Evolutionary conservation across 1,284 basidiomycete species (phyloP).

Genomic region (Porphyrellus sp.): DNA sequence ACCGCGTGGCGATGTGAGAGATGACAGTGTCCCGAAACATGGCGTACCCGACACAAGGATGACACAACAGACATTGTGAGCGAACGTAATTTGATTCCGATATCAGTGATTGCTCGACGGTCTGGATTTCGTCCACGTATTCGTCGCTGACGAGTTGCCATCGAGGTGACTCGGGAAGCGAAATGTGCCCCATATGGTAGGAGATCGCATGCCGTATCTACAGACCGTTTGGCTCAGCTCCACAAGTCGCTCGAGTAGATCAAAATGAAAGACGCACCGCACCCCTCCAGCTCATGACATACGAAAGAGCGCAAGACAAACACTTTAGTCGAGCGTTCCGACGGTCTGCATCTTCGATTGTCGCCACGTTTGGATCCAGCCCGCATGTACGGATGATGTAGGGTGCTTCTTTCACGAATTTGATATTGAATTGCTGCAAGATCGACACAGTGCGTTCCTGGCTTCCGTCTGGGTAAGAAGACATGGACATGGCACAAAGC

Average conservation of each 20-base stretch:
- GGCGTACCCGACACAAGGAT: not conserved
- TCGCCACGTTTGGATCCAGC: slow-evolving; percentile 22
- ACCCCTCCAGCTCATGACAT: not conserved
- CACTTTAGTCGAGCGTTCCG: slow-evolving; percentile 8
- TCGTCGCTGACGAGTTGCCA: slow-evolving; percentile 6
- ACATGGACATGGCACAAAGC: too few species aligned
- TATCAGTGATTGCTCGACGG: not conserved
- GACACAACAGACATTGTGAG: slow-evolving; percentile 6
- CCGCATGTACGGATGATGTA: slow-evolving; percentile 15
- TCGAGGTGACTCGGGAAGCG: too few species aligned
- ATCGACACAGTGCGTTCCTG: not conserved
- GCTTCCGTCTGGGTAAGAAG: too few species aligned
- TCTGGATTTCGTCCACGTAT: not conserved
- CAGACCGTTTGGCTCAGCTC: not conserved
- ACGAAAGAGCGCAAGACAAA: not conserved
- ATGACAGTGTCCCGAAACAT: rapidly evolving
- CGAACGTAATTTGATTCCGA: not conserved
- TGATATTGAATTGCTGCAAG: not conserved
- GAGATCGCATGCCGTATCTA: not conserved
- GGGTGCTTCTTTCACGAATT: slow-evolving; percentile 2
- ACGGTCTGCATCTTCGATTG: slow-evolving; percentile 11
- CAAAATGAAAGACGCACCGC: slow-evolving; percentile 9
- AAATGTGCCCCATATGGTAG: too few species aligned
- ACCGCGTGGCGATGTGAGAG: not conserved
- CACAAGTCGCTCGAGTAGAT: too few species aligned